These are phyloP conservation scores for Cucumis cinereus DNA, from an alignment of 306 rosid genomes.

Conservation along the genomic window DNA sequence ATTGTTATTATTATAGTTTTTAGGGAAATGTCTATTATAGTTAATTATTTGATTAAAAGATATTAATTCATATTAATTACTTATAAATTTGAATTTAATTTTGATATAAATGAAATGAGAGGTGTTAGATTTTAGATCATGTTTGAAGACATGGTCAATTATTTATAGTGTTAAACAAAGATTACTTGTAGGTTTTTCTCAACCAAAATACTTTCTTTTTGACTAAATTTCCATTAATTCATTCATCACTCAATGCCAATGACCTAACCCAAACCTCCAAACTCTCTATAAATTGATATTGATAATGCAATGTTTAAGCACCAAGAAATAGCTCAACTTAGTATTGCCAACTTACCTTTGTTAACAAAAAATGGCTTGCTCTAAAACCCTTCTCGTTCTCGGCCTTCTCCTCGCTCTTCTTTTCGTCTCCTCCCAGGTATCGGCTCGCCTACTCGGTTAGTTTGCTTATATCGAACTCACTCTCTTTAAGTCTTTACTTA, in stretches of 20 bases:
- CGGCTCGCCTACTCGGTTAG: neutral
- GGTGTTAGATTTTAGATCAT: neutral
- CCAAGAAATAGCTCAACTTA: neutral
- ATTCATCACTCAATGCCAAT: neutral
- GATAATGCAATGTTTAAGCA: neutral
- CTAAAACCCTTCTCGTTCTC: neutral
- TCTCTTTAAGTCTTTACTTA: neutral
- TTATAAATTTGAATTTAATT: neutral
- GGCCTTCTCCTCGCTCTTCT: constrained; percentile 1
- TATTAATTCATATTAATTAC: neutral
- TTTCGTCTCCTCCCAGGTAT: neutral
- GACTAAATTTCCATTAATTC: neutral
- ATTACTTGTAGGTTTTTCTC: constrained; percentile 1
- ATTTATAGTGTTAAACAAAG: neutral
- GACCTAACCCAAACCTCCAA: neutral
- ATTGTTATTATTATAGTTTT: too few species aligned
- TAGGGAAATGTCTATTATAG: neutral
- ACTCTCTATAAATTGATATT: neutral
- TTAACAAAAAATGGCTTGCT: neutral
- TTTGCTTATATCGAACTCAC: neutral
- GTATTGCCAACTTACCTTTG: neutral
- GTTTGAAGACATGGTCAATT: neutral
- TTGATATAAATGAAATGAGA: neutral
- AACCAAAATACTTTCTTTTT: neutral
- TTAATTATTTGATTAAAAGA: neutral